Base-by-base conservation (phyloP, 306 rosid genomes). In the Castanopsis chinensis region DNA sequence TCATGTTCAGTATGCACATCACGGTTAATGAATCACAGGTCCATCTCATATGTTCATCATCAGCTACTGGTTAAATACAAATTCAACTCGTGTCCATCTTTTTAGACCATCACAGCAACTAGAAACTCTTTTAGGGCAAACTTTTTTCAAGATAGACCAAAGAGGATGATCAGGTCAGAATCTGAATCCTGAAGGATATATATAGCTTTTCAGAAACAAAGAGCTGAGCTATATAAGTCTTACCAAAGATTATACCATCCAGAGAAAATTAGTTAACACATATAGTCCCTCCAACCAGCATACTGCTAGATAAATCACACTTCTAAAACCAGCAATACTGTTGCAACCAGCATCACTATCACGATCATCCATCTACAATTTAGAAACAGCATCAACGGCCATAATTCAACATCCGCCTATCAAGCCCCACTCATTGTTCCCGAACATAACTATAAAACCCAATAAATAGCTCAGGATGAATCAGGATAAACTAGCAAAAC, bases 391-490 rank as follows among this genome's bases (percentile, higher is more conserved):
- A 85, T 76, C 92, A 78, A 91, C 89, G 79, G 89, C 97, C 70
- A 84, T 81, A 71, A 82, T 76, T 76, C 92, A 89, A 85, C 93
- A 79, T 59, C 87, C 87, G 79, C 91, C 88, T 81, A 90, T 83
- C 89, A 80, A 74, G 89, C 90, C 87, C 87, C 75, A 83, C 69
- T 68, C 90, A 88, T 83, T 89, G 87, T 80, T 80, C 92, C 84
- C 89, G 88, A 86, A 81, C 92, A 85, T 69, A 91, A 83, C 98
- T 91, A 93, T 93, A 93, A 93, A 90, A 87, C 90, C 93, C 93
- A 90, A 89, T 80, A 90, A 89, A 89, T 88, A 73, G 72, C 85
- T 88, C 79, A 83, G 53, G 71, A 86, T 86, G 78, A 88, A 84
- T 84, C 82, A 84, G 81, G 76, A 55, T 57, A 71, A 67, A 41